Evolutionary conservation across 176 grass and related monocot species (phyloP).

Genomic region (Bolboschoenus planiculmis): DNA sequence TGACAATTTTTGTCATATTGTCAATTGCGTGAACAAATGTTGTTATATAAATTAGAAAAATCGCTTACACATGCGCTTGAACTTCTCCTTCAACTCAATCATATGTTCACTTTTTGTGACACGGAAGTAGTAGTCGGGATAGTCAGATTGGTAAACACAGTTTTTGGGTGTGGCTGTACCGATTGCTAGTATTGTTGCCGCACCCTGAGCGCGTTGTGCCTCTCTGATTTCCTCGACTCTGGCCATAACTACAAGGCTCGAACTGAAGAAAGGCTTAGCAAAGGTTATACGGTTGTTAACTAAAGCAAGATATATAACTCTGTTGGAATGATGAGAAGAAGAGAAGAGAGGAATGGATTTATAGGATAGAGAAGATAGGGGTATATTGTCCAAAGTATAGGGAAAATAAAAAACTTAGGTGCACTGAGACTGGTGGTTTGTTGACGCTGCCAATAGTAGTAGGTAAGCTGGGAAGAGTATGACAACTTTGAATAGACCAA

Average conservation of each 20-base stretch:
- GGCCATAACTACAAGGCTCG: slow-evolving; percentile 3
- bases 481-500: slow-evolving; percentile 1
- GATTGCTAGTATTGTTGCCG: slow-evolving; percentile 15
- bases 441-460: neutral
- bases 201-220: slow-evolving; percentile 7
- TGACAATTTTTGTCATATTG: neutral
- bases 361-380: neutral
- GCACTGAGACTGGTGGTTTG: neutral
- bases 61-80: slow-evolving; percentile 17
- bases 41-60: no score
- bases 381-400: neutral
- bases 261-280: neutral
- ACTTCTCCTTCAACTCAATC: slow-evolving; percentile 22
- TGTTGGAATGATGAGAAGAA: neutral
- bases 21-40: neutral
- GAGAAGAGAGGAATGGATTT: neutral
- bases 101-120: slow-evolving; percentile 25
- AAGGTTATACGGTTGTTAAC: neutral
- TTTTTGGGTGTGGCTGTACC: slow-evolving; percentile 21
- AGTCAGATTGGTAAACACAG: slow-evolving; percentile 6
- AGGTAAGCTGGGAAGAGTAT: neutral
- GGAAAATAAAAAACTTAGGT: neutral
- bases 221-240: slow-evolving; percentile 17
- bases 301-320: neutral
- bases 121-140: slow-evolving; percentile 18